Base-by-base conservation (phyloP, 202 grass and related monocot genomes). In the Musa balbisiana region DNA sequence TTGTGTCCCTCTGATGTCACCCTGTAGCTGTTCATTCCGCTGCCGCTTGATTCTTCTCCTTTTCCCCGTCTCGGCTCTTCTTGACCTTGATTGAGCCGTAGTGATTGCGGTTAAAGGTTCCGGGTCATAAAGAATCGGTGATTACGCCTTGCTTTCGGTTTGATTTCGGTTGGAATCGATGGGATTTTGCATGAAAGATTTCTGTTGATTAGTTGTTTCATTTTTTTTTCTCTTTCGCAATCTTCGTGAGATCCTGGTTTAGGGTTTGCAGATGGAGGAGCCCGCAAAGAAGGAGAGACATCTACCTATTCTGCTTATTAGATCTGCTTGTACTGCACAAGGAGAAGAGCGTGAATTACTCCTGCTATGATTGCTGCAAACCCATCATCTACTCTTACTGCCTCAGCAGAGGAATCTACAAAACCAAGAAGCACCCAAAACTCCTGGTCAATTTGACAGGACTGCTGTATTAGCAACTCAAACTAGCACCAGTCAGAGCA, bases 361-460 rank as follows among this genome's bases (percentile, higher is more conserved):
- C 80, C 81, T 79, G 77, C 56, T 29, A 77, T 79, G 51, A 71
- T 79, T 78, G 69, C 79, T 78, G 64, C 73, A 69, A 79, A 74
- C 78, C 73, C 78, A 52, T 80, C 83, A 79, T 77, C 84, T 66
- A 52, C 79, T 15, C n/a, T 33, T 5, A 76, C 52, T 75, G 84
- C 75, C 81, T 78, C 80, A 26, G 33, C 67, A 79, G 87, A 85
- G 79, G 86, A 88, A 52, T 11, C 49, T 2, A 75, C 79, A 67
- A 2, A 85, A 82, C 70, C 85, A 81, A 83, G 80, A 79, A 73
- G 69, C 80, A 0, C 79, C 65, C n/a, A 66, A 77, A 52, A 84
- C 82, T 82, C 87, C 86, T 16, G 78, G 81, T 2, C 84, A 87
- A 76, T 76, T 87, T 50, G 90, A 92, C 16, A 82, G 85, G 73